Percentiles rank a stretch among this genome's conserved stretches.
These are phyloP conservation scores for Rosa chinensis DNA, from an alignment of 306 rosid species.

Conservation along the genomic window DNA sequence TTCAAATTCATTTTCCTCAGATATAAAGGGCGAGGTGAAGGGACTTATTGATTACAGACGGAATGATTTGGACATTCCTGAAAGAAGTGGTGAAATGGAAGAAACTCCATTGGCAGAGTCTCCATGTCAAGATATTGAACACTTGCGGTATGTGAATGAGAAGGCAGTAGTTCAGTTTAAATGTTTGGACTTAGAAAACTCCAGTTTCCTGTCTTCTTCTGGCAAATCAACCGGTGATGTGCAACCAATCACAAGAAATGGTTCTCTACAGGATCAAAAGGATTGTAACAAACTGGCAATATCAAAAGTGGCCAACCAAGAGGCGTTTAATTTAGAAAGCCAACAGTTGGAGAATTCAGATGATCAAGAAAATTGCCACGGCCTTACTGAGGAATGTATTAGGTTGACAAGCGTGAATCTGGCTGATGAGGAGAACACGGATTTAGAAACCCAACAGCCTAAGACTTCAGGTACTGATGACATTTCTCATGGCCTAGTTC, in stretches of 20 bases:
- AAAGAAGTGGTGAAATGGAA: slow-evolving; percentile 31
- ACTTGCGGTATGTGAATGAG: slow-evolving; percentile 26
- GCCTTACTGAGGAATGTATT: slow-evolving; percentile 18
- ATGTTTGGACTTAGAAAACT: slow-evolving; percentile 41
- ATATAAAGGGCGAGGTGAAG: slow-evolving; percentile 33
- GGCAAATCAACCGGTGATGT: slow-evolving; percentile 30
- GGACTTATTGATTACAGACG: slow-evolving; percentile 28
- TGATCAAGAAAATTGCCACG: slow-evolving; percentile 24
- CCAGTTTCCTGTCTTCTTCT: slow-evolving; percentile 30
- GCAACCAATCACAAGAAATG: slow-evolving; percentile 29
- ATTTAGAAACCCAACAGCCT: slow-evolving; percentile 30
- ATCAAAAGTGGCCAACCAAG: slow-evolving; percentile 25
- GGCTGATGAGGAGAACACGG: slow-evolving; percentile 27
- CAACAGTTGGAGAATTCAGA: slow-evolving; percentile 30
- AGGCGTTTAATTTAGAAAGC: slow-evolving; percentile 30
- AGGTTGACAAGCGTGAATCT: slow-evolving; percentile 21
- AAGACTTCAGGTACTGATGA: slow-evolving; percentile 25
- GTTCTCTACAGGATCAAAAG: slow-evolving; percentile 23
- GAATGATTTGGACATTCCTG: slow-evolving; percentile 30
- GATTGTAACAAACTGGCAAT: slow-evolving; percentile 21
- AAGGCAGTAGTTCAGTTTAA: slow-evolving; percentile 28
- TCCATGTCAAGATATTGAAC: slow-evolving; percentile 42
- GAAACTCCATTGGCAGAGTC: slow-evolving; percentile 32
- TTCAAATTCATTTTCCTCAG: slow-evolving; percentile 47
- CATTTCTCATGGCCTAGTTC: slow-evolving; percentile 16